Base-by-base conservation (phyloP, 2,329 filamentous ascomycete species). In the Paraphoma sp. region DNA sequence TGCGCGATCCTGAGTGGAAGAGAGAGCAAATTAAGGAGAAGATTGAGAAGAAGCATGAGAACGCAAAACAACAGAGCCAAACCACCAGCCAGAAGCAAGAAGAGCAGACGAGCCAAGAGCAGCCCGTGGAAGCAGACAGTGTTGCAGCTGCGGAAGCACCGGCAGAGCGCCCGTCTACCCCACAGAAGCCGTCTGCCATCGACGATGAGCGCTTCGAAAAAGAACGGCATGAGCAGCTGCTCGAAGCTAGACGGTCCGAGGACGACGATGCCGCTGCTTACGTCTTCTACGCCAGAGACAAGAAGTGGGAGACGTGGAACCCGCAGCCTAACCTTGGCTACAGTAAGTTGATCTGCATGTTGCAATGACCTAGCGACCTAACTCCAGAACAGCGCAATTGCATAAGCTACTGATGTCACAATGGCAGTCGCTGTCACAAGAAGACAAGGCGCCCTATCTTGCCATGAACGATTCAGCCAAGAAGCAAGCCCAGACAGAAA, bases 1-100 rank as follows among this genome's bases (percentile, higher is more conserved):
- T 64, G 16, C 51, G 53, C 10, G 74, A 76, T 53, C 54, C 68
- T 3, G 42, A 38, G 1, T 60, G 43, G 40, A 73, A 74, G 53
- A 65, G 63, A 38, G 47, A 65, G 10, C 45, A 54, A n/a, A 67
- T 74, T 9, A 66, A 48, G 36, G 54, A 56, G 44, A 63, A 54
- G 41, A 57, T 71, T 2, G 51, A 59, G 9, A 38, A 64, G n/a
- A 63, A 58, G 38, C 18, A 53, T 17, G 23, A 52, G 0, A 48
- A 53, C 14, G 40, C 28, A 1, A 31, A 44, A 10, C 59, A 41
- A 9, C 53, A 57, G 18, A 60, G 56, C 23, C 60, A 68, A 29
- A 23, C 17, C n/a, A 44, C 29, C 30, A 51, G 45, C 33, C 48
- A 54, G 55, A 52, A 62, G n/a, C 43, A 53, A 30, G 42, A 45